Evolutionary conservation across 2,329 filamentous ascomycete genomes (phyloP).

Genomic region (Penicillium sp.): DNA sequence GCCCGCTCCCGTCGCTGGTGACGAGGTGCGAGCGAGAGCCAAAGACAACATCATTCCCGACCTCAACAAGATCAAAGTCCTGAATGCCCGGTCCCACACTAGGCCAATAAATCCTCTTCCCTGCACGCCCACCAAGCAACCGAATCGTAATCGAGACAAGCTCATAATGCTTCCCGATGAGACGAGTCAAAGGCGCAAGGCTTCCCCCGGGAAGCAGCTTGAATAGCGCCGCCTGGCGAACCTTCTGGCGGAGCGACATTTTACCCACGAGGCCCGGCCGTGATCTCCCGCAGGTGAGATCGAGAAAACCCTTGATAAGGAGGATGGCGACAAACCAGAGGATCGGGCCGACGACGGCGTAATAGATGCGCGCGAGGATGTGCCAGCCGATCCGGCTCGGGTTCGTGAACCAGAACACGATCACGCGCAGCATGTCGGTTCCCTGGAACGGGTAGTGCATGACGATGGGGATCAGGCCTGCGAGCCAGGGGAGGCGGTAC

Average conservation of each 20-base stretch:
- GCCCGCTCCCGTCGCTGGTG: constrained; percentile 58
- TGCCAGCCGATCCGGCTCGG: constrained; percentile 1
- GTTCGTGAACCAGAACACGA: constrained; percentile 12
- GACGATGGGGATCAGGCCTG: constrained; percentile 5
- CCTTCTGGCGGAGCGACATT: constrained; percentile 10
- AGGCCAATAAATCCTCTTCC: constrained; percentile 12
- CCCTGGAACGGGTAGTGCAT: constrained; percentile 2
- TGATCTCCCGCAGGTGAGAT: neutral
- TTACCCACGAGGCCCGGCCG: neutral
- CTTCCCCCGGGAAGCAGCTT: constrained; percentile 5
- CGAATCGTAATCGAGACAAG: constrained; percentile 7
- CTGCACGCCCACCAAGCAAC: neutral
- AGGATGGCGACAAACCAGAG: constrained; percentile 7
- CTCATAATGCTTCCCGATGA: constrained; percentile 13
- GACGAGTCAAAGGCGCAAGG: neutral
- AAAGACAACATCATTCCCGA: constrained; percentile 65
- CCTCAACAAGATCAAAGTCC: constrained; percentile 60
- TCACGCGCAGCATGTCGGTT: constrained; percentile 2
- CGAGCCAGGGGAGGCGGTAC: constrained; percentile 7
- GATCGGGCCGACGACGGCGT: constrained; percentile 2
- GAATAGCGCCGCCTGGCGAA: constrained; percentile 5
- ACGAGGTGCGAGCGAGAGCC: constrained; percentile 60
- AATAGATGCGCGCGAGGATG: constrained; percentile 9
- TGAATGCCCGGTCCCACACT: constrained; percentile 37
- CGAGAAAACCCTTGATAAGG: neutral